Evolutionary conservation across 2,329 filamentous ascomycete species (phyloP).

Genomic region (Aspergillus sp.): DNA sequence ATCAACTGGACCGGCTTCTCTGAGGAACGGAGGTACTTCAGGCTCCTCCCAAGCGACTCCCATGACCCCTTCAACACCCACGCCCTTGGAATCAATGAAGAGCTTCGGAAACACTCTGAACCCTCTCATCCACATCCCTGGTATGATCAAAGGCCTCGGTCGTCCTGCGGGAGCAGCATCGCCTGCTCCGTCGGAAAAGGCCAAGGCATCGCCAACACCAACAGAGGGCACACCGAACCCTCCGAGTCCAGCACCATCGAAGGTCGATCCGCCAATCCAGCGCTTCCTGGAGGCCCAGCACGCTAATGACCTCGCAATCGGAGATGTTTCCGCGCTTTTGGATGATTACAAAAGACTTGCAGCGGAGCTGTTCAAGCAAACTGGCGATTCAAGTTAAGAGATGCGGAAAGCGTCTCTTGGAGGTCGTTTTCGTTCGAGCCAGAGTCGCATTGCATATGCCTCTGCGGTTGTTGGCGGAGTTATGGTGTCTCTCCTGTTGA

Average conservation of each 20-base stretch:
- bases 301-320: slow-evolving; percentile 59
- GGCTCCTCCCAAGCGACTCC: slow-evolving; percentile 10
- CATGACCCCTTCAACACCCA: slow-evolving; percentile 26
- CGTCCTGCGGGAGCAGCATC: slow-evolving; percentile 32
- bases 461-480: neutral
- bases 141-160: slow-evolving; percentile 71
- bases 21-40: slow-evolving; percentile 13
- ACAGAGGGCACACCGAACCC: slow-evolving; percentile 8
- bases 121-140: slow-evolving; percentile 67
- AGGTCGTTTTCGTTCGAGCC: neutral
- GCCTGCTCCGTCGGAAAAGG: slow-evolving; percentile 32
- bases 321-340: slow-evolving; percentile 63
- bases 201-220: slow-evolving; percentile 17
- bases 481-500: neutral
- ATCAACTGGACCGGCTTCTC: slow-evolving; percentile 18
- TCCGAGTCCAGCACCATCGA: slow-evolving; percentile 7
- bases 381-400: slow-evolving; percentile 9
- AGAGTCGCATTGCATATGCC: neutral
- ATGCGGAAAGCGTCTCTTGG: neutral
- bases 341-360: slow-evolving; percentile 67
- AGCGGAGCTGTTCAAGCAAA: slow-evolving; percentile 48
- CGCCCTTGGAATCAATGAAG: slow-evolving; percentile 71
- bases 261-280: slow-evolving; percentile 52
- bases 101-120: slow-evolving; percentile 73
- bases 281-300: slow-evolving; percentile 65